Percentiles rank a stretch among this genome's conserved stretches.
These are phyloP conservation scores for Dioscorea dumetorum DNA, from an alignment of 106 monocot species.

Conservation along the genomic window DNA sequence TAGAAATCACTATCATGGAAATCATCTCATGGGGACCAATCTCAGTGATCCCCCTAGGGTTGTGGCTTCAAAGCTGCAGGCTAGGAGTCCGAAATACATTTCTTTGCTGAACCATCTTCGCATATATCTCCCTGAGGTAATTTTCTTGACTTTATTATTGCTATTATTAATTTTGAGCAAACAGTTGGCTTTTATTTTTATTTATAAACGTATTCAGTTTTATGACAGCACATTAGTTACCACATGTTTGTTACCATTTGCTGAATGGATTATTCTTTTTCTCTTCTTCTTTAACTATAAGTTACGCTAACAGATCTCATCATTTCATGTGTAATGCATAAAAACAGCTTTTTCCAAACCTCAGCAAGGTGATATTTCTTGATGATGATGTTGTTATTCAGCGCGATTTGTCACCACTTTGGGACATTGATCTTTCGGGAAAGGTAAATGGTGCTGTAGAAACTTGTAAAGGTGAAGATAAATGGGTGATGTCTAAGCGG, in stretches of 20 bases:
- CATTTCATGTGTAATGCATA: slow-evolving; percentile 1
- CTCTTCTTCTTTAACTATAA: too few species aligned
- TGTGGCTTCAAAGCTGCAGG: slow-evolving; percentile 76
- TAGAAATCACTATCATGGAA: slow-evolving; percentile 74
- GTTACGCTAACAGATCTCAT: too few species aligned
- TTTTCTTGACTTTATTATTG: background rate
- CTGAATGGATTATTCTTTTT: too few species aligned
- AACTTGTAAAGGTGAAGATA: slow-evolving; percentile 80
- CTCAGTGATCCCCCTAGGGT: slow-evolving; percentile 49
- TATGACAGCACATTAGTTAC: too few species aligned
- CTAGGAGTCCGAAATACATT: slow-evolving; percentile 80
- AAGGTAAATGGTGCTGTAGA: slow-evolving; percentile 96
- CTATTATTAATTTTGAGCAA: too few species aligned
- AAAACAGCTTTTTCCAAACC: slow-evolving; percentile 78
- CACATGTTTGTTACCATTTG: too few species aligned
- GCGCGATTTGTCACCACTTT: slow-evolving; percentile 64
- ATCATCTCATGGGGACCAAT: slow-evolving; percentile 38
- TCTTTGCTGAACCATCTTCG: slow-evolving; percentile 90
- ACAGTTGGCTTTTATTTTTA: too few species aligned
- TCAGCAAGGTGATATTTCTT: slow-evolving; percentile 89
- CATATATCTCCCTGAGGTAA: slow-evolving; percentile 92
- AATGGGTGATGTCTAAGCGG: slow-evolving; percentile 82
- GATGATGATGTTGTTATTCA: slow-evolving; percentile 94
- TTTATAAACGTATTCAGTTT: too few species aligned
- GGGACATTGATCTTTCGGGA: slow-evolving; percentile 72